Conservation (phyloP, 768 basidiomycete species). For the Calocybe indica region DNA sequence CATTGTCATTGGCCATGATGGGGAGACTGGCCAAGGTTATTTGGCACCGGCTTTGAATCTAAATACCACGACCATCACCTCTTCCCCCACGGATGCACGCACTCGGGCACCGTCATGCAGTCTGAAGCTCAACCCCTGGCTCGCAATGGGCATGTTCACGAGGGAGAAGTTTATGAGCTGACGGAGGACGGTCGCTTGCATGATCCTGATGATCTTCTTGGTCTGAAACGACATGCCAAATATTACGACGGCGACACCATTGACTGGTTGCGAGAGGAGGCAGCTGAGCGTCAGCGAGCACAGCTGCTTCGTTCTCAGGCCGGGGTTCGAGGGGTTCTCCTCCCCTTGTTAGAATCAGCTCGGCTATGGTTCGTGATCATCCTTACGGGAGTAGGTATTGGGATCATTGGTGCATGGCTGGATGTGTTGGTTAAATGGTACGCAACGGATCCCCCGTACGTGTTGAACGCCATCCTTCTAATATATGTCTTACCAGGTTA, state of each 20-base stretch:
- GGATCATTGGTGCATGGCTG: constrained; percentile 63
- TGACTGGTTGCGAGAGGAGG: constrained; percentile 66
- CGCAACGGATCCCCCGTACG: constrained; percentile 10
- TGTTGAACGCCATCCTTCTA: background rate
- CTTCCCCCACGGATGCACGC: background rate
- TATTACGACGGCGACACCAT: constrained; percentile 61
- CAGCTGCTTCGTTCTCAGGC: constrained; percentile 41
- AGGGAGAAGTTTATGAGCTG: constrained; percentile 39
- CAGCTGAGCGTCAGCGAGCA: constrained; percentile 51
- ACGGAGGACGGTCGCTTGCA: constrained; percentile 36
- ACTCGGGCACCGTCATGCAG: constrained; percentile 5
- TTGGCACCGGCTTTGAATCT: constrained; percentile 5
- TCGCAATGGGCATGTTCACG: constrained; percentile 17
- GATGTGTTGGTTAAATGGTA: constrained; percentile 74
- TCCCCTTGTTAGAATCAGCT: constrained; percentile 49
- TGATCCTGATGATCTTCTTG: background rate
- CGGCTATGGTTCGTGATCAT: constrained; percentile 67
- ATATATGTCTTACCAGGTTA: constrained; percentile 36
- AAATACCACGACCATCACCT: background rate
- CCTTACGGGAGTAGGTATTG: constrained; percentile 60
- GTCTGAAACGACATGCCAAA: constrained; percentile 18
- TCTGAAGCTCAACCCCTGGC: background rate
- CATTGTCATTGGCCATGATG: constrained; percentile 6
- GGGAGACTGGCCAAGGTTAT: constrained; percentile 5
- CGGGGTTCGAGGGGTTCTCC: constrained; percentile 50